Conservation (phyloP, 2,329 filamentous ascomycete genomes). For the Blastomyces parvus region DNA sequence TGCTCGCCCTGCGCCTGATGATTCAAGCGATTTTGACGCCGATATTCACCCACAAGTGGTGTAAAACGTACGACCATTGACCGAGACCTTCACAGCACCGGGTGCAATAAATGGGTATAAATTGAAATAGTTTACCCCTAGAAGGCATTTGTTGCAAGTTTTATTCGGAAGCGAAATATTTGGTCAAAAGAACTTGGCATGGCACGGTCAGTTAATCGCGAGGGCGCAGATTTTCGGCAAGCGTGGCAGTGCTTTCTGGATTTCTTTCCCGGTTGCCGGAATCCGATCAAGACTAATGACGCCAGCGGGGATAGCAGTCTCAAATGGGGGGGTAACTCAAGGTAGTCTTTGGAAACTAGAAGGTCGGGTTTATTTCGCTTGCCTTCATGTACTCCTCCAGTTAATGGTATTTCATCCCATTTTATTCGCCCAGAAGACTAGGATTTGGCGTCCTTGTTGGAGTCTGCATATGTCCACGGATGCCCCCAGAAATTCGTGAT, state of each 20-base stretch:
- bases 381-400: neutral
- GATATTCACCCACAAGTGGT: neutral
- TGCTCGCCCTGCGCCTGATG: neutral
- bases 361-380: neutral
- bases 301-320: neutral
- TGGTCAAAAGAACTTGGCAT: neutral
- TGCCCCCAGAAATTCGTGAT: neutral
- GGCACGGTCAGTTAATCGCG: neutral
- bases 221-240: neutral
- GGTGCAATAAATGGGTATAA: neutral
- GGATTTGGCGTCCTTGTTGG: neutral
- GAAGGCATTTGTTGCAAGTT: neutral
- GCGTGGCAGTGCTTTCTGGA: neutral
- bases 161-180: neutral
- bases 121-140: neutral
- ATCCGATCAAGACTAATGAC: neutral
- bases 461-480: neutral
- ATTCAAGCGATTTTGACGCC: neutral
- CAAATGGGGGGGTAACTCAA: neutral
- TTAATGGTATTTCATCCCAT: neutral
- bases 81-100: neutral
- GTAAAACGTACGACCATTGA: neutral
- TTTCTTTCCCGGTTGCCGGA: neutral
- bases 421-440: neutral
- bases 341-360: neutral